Evolutionary conservation across 1,139 yeast species (phyloP).

Genomic region (Magnusiomyces fungicola): DNA sequence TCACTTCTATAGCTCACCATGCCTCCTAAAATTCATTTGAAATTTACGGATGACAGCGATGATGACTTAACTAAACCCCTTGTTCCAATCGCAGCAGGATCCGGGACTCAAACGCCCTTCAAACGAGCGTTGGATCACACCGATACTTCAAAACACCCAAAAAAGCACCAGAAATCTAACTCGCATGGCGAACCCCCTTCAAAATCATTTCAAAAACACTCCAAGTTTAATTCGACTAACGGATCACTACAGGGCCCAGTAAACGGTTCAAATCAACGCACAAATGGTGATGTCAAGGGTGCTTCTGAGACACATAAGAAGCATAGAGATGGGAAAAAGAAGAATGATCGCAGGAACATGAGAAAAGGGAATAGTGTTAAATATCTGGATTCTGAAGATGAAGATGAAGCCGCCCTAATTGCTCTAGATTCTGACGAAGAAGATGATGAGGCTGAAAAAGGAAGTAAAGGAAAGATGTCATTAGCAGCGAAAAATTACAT

Average conservation of each 20-base stretch:
- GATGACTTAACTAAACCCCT: too few species aligned
- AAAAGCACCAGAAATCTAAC: background rate
- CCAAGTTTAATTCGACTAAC: too few species aligned
- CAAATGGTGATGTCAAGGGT: background rate
- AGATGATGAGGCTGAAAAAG: slow-evolving; percentile 19
- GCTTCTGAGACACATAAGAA: background rate
- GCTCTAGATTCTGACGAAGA: slow-evolving; percentile 21
- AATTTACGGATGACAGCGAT: slow-evolving; percentile 21
- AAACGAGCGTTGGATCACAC: background rate
- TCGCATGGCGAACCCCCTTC: too few species aligned
- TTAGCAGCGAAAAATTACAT: slow-evolving; percentile 15
- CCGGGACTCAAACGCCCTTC: slow-evolving; percentile 1
- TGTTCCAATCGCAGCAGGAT: too few species aligned
- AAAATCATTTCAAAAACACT: too few species aligned
- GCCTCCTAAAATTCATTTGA: slow-evolving; percentile 26
- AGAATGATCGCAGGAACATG: background rate
- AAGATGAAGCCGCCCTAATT: slow-evolving; percentile 26
- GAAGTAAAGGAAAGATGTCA: background rate
- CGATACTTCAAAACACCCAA: slow-evolving; percentile 3
- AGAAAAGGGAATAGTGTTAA: slow-evolving; percentile 16
- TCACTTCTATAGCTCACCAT: too few species aligned
- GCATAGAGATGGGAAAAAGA: too few species aligned
- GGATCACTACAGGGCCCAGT: too few species aligned
- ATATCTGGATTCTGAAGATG: slow-evolving; percentile 32
- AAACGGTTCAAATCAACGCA: too few species aligned